Base-by-base conservation (phyloP, 1,139 yeast species). In the Hyphopichia burtonii region DNA sequence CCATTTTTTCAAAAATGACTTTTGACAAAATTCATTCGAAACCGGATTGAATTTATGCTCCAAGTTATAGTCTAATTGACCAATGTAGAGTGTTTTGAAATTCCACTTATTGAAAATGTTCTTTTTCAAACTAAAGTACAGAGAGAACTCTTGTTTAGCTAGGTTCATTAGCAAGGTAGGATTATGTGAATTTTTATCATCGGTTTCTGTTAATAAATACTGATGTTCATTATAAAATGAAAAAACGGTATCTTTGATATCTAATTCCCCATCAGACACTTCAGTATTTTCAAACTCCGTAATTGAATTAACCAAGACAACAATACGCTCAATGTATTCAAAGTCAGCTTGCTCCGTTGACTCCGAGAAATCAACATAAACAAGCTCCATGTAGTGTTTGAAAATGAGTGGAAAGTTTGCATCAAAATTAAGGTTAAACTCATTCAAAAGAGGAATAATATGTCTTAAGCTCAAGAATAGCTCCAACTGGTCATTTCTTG, bases 221-320 rank as follows among this genome's bases (percentile, higher is more conserved):
- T 41, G 42, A 46, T 67, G 71, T 8, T 61, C 48, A 4, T 47
- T 41, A 37, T 53, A 54, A 19, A 70, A 52, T 16, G 52, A 39
- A 10, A 43, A 37, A 3, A 70, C 63, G 2, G 57, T 51, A 10
- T 49, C 51, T 37, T 56, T 60, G 1, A 66, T 55, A 22, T 51
- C 48, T 4, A 45, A 48, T 6, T 58, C 61, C 12, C 50, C 52
- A 15, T 46, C 39, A 2, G 48, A 43, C 10, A 45, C 51, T 8
- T 65, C 68, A 19, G 56, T 61, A 37, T 59, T 59, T 38, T 66
- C 73, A 41, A 53, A 68, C 25, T 65, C 68, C 2, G 60, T 56
- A 1, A 71, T 55, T 3, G 47, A 43, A 30, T 59, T 55, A 3
- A 66, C 56, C 10, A 58, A 43, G 8, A 39, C 28, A 4, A 58